These are phyloP conservation scores for Blastocrithidia nonstop DNA, from an alignment of 208 protist species.

Conservation along the genomic window DNA sequence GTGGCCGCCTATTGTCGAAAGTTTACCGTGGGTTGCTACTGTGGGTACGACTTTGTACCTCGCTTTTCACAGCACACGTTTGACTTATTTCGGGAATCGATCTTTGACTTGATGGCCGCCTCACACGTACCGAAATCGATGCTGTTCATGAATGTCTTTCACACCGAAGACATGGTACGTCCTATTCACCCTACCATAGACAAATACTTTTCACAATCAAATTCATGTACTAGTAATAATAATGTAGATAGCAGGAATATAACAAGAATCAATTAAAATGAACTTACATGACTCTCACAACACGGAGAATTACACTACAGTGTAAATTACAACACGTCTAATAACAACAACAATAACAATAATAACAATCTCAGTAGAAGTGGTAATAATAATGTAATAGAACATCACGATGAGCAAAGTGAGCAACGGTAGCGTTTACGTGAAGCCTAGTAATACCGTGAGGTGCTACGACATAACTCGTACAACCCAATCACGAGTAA, in stretches of 20 bases:
- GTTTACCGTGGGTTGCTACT: constrained; percentile 49
- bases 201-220: too few species aligned
- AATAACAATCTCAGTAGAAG: too few species aligned
- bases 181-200: constrained; percentile 11
- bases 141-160: constrained; percentile 32
- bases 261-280: too few species aligned
- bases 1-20: constrained; percentile 44
- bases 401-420: too few species aligned
- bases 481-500: constrained; percentile 7
- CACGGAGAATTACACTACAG: too few species aligned
- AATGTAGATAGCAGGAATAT: too few species aligned
- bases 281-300: too few species aligned
- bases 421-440: background rate
- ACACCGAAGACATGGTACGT: constrained; percentile 12
- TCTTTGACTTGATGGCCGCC: constrained; percentile 52
- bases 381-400: too few species aligned
- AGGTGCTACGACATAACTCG: constrained; percentile 10
- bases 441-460: constrained; percentile 22
- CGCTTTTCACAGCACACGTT: constrained; percentile 66
- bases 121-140: constrained; percentile 41
- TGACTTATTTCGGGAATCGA: constrained; percentile 43
- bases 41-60: constrained; percentile 73
- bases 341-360: too few species aligned
- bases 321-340: too few species aligned
- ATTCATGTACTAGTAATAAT: too few species aligned